Percentiles rank a stretch among this genome's conserved stretches.
Conservation (phyloP, 805 yeast species). For the Ogataea degrootiae region DNA sequence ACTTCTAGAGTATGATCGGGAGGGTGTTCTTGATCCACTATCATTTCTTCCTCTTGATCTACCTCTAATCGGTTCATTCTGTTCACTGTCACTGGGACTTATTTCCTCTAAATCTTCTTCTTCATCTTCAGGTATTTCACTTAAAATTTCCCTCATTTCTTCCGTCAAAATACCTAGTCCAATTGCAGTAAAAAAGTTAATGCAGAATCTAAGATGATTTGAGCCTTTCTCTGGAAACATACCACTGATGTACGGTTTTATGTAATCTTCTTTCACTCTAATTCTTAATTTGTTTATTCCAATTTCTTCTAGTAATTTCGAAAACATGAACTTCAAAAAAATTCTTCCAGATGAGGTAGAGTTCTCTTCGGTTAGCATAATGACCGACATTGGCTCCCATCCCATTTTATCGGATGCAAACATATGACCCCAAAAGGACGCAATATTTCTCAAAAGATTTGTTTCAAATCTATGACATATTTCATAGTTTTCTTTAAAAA, state of each 20-base stretch:
- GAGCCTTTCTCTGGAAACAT: conserved; percentile 58
- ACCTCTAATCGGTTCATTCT: not conserved
- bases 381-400: conserved; percentile 52
- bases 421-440: conserved; percentile 82
- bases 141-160: conserved; percentile 54
- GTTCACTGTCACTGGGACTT: conserved; percentile 5
- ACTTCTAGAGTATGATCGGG: conserved; percentile 16
- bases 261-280: conserved; percentile 48
- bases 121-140: conserved; percentile 20
- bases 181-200: conserved; percentile 90
- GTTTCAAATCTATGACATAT: conserved; percentile 66
- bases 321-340: conserved; percentile 73
- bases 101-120: conserved; percentile 11
- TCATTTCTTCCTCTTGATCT: not conserved
- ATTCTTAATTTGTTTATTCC: conserved; percentile 51
- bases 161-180: conserved; percentile 84
- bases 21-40: conserved; percentile 5
- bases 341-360: conserved; percentile 82
- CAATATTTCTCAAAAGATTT: conserved; percentile 69
- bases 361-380: conserved; percentile 61
- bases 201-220: conserved; percentile 65
- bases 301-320: conserved; percentile 71
- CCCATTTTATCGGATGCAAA: conserved; percentile 65
- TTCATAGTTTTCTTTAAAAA: conserved; percentile 54
- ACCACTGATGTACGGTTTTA: conserved; percentile 45